Base-by-base conservation (phyloP, 257 asterid species). In the Cinchona pubescens region DNA sequence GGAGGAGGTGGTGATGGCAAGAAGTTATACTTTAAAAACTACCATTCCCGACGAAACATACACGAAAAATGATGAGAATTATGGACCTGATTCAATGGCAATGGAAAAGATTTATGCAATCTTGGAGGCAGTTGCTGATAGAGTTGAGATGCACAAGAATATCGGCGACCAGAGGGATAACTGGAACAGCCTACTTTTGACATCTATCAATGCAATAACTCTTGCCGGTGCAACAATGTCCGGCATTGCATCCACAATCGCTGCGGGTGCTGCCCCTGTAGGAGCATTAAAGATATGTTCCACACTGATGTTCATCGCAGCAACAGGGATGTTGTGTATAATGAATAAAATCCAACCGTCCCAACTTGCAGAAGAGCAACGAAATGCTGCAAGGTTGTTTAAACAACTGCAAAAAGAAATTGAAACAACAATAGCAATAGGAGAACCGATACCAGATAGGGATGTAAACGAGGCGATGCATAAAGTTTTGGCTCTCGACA, bases 311-410 rank as follows among this genome's bases (percentile, higher is more conserved):
- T 85, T 82, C 66, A n/a, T 85, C 38, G 78, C 83, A 5, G 86
- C 85, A 3, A 80, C 85, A 10, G 88, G 82, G 40, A 68, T 85
- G 79, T 27, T 85, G 35, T 13, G n/a, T 2, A 55, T 85, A 11
- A 72, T 81, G 61, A 85, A 83, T 55, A 78, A 88, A 32, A 85
- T 89, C 58, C 97, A 92, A 72, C 94, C 97, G 1, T 89, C 94
- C 32, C 97, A 92, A 74, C 87, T 90, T 0, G 94, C 89, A 0
- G 96, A 92, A 67, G 98, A 92, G 51, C 98, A 92, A 27, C 45
- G 96, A 42, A 92, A 88, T 60, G 97, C 94, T 0, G 59, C 73
- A 2, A 86, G 97, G 79, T 79, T 89, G 46, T 89, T 92, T 80
- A 78, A 83, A 73, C 91, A 90, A 71, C 83, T 89, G 9, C 80